phyloP scores from a whole-genome alignment of 106 monocot genomes.

The Dactylorhiza incarnata region DNA sequence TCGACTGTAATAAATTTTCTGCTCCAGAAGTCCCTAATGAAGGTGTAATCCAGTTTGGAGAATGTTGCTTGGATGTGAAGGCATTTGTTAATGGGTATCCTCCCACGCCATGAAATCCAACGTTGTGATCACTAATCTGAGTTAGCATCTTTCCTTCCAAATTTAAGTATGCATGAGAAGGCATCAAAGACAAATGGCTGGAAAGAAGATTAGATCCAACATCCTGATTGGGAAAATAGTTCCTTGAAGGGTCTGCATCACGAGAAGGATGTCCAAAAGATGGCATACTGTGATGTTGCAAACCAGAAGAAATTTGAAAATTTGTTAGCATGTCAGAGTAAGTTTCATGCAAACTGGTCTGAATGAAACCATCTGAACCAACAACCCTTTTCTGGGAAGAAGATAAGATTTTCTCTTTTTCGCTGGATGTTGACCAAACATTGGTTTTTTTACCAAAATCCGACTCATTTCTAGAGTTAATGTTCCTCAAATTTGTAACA shows the following conservation, averaged over 20 bases:
- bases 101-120: conserved; percentile 17
- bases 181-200: background rate
- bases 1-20: conserved; percentile 5
- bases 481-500: background rate
- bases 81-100: conserved; percentile 11
- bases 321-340: background rate
- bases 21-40: conserved; percentile 12
- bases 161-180: conserved; percentile 5
- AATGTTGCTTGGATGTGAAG: conserved; percentile 18
- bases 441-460: background rate
- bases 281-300: background rate
- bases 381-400: background rate
- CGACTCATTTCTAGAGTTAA: background rate
- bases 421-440: background rate
- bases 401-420: background rate
- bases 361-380: background rate
- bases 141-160: background rate
- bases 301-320: background rate
- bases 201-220: conserved; percentile 3
- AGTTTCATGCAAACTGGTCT: background rate
- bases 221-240: conserved; percentile 1
- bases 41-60: conserved; percentile 24
- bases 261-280: background rate
- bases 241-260: background rate
- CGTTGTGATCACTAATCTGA: background rate